Conservation (phyloP, 768 basidiomycete genomes). For the Leccinum ochraceum region DNA sequence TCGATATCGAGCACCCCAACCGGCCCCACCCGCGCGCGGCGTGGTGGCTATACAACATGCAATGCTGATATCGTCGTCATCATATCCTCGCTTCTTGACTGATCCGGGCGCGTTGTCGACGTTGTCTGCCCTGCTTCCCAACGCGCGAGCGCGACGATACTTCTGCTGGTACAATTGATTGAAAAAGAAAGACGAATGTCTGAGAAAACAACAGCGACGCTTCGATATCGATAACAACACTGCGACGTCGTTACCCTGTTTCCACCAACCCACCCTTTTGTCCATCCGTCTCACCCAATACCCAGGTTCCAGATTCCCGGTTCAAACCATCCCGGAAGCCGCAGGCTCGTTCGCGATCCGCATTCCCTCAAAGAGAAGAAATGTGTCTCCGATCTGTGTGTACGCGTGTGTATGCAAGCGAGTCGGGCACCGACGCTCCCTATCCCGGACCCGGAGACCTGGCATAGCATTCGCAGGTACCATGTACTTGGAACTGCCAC, state of each 20-base stretch:
- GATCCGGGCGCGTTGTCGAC: neutral
- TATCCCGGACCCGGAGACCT: neutral
- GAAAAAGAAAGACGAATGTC: neutral
- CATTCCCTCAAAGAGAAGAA: neutral
- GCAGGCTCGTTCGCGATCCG: neutral
- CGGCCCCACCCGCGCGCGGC: neutral
- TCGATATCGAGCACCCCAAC: neutral
- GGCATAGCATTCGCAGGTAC: neutral
- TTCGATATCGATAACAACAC: neutral
- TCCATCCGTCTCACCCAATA: neutral
- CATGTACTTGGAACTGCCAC: neutral
- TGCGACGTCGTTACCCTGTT: neutral
- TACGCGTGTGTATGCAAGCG: neutral
- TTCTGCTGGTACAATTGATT: neutral
- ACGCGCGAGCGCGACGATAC: neutral
- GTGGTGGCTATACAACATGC: neutral
- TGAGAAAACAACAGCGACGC: neutral
- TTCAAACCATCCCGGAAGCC: slow-evolving; percentile 3
- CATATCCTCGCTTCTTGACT: neutral
- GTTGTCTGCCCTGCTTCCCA: neutral
- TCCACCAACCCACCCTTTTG: neutral
- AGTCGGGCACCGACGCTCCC: neutral
- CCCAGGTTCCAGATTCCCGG: neutral
- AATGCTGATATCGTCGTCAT: neutral
- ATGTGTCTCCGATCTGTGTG: neutral